Evolutionary conservation across 2,329 filamentous ascomycete species (phyloP).

Genomic region (Anthostomella pinea): DNA sequence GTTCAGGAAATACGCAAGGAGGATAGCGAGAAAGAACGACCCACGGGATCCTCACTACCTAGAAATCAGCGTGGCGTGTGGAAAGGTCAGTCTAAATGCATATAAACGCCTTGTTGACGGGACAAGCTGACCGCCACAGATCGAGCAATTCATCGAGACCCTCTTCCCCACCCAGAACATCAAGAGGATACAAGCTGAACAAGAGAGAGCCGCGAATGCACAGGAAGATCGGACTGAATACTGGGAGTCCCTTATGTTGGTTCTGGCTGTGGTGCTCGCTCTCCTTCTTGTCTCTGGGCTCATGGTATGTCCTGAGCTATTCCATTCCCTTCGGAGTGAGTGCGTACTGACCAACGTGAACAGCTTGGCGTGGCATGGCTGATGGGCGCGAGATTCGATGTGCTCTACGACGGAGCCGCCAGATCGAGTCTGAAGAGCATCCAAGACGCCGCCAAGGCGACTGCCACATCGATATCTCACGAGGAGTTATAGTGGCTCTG

Average conservation of each 20-base stretch:
- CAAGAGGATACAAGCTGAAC: conserved; percentile 49
- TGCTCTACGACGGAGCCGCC: conserved; percentile 47
- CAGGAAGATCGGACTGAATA: conserved; percentile 48
- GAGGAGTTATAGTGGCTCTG: conserved; percentile 27
- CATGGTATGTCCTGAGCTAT: conserved; percentile 64
- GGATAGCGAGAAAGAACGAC: conserved; percentile 91
- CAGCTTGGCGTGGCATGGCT: conserved; percentile 77
- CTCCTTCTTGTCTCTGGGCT: conserved; percentile 67
- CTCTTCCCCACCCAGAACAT: conserved; percentile 85
- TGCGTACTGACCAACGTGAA: conserved; percentile 12
- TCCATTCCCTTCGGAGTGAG: conserved; percentile 2
- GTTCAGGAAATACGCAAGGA: conserved; percentile 73
- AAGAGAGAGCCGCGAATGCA: conserved; percentile 35
- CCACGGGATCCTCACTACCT: conserved; percentile 90
- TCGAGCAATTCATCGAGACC: conserved; percentile 92
- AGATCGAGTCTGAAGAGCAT: conserved; percentile 47
- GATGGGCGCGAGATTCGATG: conserved; percentile 79
- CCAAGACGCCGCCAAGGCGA: conserved; percentile 21
- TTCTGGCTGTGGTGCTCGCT: conserved; percentile 63
- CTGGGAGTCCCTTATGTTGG: conserved; percentile 63
- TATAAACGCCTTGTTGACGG: background rate
- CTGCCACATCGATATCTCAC: conserved; percentile 21
- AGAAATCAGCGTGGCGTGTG: conserved; percentile 86
- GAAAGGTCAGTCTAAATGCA: conserved; percentile 56
- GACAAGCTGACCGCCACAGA: conserved; percentile 46